phyloP scores from a whole-genome alignment of 2,329 filamentous ascomycete species.

The Pezicula carpinea region DNA sequence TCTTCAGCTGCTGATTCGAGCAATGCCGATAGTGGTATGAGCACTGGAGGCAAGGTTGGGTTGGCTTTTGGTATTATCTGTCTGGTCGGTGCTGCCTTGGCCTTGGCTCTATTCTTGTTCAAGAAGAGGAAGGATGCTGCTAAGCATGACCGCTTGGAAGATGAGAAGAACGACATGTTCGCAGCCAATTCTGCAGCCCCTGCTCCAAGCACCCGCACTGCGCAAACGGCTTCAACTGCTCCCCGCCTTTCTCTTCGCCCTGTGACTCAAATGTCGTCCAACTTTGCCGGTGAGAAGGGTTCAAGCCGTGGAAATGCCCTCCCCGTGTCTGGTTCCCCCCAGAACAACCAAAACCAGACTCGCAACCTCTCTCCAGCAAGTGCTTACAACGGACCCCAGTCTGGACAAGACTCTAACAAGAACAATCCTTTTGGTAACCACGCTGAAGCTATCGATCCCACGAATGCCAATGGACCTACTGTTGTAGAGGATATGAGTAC shows the following conservation, averaged over 20 bases:
- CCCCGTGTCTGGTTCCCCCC: constrained; percentile 21
- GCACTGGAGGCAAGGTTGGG: constrained; percentile 60
- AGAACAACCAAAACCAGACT: constrained; percentile 11
- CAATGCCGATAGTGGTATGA: constrained; percentile 21
- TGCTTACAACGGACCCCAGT: constrained; percentile 38
- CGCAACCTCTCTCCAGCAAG: constrained; percentile 30
- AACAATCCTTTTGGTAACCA: constrained; percentile 69
- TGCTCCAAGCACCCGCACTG: constrained; percentile 15
- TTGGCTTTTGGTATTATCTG: constrained; percentile 78
- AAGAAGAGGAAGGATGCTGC: constrained; percentile 66
- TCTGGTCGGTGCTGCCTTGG: constrained; percentile 59
- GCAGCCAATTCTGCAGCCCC: constrained; percentile 16
- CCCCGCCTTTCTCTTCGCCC: constrained; percentile 82
- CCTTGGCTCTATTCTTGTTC: constrained; percentile 68
- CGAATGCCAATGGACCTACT: constrained; percentile 37
- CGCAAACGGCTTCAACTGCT: constrained; percentile 41
- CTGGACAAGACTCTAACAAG: constrained; percentile 43
- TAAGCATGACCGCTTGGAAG: constrained; percentile 45
- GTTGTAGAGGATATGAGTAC: constrained; percentile 33
- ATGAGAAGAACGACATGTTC: constrained; percentile 57
- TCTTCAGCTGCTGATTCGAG: constrained; percentile 6
- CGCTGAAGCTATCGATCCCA: constrained; percentile 43
- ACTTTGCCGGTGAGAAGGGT: constrained; percentile 48
- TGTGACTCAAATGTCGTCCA: constrained; percentile 76
- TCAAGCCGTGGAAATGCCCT: constrained; percentile 44